A percentile compares a stretch with the other conserved stretches of the same genome.
These are phyloP conservation scores for Sporisorium iseilematis-ciliati DNA, from an alignment of 1,284 basidiomycete species.

Conservation along the genomic window DNA sequence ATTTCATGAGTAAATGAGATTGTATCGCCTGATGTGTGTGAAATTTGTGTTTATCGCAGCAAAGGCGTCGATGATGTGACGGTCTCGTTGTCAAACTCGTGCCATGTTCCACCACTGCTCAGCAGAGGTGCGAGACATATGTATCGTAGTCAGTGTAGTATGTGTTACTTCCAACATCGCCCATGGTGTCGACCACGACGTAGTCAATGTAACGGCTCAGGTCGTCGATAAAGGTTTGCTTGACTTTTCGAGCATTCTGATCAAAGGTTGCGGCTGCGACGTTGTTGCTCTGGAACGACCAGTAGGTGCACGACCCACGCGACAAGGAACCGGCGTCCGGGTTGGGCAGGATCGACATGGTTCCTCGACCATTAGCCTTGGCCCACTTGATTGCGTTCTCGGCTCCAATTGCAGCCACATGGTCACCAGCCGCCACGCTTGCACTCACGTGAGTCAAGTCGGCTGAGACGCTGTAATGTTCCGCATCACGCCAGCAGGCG, in stretches of 20 bases:
- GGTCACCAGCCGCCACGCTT: slow-evolving; percentile 7
- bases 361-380: not conserved
- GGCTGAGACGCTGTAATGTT: slow-evolving; percentile 2
- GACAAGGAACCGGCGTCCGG: not conserved
- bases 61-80: too few species aligned
- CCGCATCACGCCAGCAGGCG: slow-evolving; percentile 9
- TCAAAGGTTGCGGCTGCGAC: not conserved
- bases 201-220: slow-evolving; percentile 7
- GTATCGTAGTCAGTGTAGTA: slow-evolving; percentile 8
- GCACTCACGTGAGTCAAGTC: slow-evolving; percentile 9
- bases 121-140: slow-evolving; percentile 7
- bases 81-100: not conserved
- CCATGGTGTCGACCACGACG: slow-evolving; percentile 7
- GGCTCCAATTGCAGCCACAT: not conserved
- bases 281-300: slow-evolving; percentile 9
- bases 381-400: slow-evolving; percentile 5
- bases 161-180: not conserved
- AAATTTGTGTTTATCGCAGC: too few species aligned
- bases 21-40: too few species aligned
- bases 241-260: slow-evolving; percentile 5
- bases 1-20: too few species aligned
- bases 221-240: slow-evolving; percentile 1
- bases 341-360: slow-evolving; percentile 7
- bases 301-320: slow-evolving; percentile 3
- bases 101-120: too few species aligned